Conservation (phyloP, 768 basidiomycete genomes). For the Udeniomyces megalosporus region DNA sequence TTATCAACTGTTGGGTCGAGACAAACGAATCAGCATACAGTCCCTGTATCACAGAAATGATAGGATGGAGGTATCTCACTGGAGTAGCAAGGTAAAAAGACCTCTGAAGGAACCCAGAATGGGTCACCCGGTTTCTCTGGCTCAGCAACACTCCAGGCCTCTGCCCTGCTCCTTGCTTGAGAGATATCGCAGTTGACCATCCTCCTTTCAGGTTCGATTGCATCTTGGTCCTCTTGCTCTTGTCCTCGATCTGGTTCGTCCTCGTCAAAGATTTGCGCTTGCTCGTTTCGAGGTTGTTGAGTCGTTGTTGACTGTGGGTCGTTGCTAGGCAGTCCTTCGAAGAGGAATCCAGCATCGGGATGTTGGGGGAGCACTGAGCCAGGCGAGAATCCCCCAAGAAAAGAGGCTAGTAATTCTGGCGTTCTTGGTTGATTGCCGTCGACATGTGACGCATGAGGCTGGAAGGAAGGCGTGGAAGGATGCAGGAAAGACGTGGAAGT, state of each 20-base stretch:
- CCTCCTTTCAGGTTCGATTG: neutral
- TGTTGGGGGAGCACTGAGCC: too few relatives aligned
- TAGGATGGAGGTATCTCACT: neutral
- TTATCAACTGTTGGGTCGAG: neutral
- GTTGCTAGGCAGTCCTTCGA: neutral
- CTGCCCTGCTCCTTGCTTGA: neutral
- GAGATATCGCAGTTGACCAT: neutral
- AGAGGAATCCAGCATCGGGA: slow-evolving; percentile 5
- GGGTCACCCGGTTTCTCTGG: neutral
- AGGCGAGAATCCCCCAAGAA: too few relatives aligned
- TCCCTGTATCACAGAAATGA: too few relatives aligned
- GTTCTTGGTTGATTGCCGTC: too few relatives aligned
- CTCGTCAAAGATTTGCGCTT: neutral
- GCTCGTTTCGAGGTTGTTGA: too few relatives aligned
- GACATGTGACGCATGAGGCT: too few relatives aligned
- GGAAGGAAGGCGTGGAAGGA: too few relatives aligned
- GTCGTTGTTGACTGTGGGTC: too few relatives aligned
- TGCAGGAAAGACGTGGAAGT: too few relatives aligned
- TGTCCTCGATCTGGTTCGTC: neutral
- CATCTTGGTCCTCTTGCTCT: neutral
- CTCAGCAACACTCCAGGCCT: neutral
- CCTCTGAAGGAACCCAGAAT: slow-evolving; percentile 4
- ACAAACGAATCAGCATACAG: neutral
- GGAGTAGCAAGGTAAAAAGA: slow-evolving; percentile 7
- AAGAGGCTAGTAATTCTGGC: too few relatives aligned